Percentiles rank a stretch among this genome's conserved stretches.
phyloP scores from a whole-genome alignment of 2,329 filamentous ascomycete species.

The Hypoxylon sp. region DNA sequence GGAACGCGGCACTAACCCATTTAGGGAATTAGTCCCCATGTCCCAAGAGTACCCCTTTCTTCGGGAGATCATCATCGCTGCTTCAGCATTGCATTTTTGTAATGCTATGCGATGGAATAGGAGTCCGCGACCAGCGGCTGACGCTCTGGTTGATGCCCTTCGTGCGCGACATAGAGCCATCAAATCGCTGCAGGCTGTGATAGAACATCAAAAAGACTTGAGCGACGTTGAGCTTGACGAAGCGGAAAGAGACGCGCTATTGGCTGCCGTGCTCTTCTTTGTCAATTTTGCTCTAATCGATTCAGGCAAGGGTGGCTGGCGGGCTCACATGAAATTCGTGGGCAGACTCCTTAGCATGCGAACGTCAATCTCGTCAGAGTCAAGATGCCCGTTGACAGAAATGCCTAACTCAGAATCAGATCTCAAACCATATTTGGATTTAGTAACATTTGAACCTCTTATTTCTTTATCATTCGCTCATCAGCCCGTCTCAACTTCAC shows the following conservation, averaged over 20 bases:
- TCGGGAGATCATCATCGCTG: constrained; percentile 65
- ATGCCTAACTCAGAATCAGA: not conserved
- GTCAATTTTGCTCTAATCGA: constrained; percentile 68
- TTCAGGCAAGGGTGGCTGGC: constrained; percentile 63
- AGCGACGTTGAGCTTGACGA: constrained; percentile 53
- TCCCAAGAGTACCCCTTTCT: constrained; percentile 63
- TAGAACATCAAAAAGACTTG: constrained; percentile 50
- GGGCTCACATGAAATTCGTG: constrained; percentile 63
- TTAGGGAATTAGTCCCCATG: constrained; percentile 64
- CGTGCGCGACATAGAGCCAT: constrained; percentile 65
- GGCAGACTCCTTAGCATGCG: constrained; percentile 56
- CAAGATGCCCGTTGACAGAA: not conserved
- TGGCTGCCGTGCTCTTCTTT: constrained; percentile 67
- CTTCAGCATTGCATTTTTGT: constrained; percentile 65
- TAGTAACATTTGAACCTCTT: constrained; percentile 12
- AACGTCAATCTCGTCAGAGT: constrained; percentile 7
- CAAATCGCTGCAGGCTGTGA: constrained; percentile 59
- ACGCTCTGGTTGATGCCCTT: constrained; percentile 64
- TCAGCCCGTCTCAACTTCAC: constrained; percentile 1
- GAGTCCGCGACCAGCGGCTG: constrained; percentile 46
- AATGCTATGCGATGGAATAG: constrained; percentile 56
- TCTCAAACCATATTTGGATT: not conserved
- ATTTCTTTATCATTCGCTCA: constrained; percentile 11
- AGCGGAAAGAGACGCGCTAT: constrained; percentile 62
- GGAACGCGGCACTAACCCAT: constrained; percentile 61